Conservation (phyloP, 768 basidiomycete species). For the Mycena floridula region DNA sequence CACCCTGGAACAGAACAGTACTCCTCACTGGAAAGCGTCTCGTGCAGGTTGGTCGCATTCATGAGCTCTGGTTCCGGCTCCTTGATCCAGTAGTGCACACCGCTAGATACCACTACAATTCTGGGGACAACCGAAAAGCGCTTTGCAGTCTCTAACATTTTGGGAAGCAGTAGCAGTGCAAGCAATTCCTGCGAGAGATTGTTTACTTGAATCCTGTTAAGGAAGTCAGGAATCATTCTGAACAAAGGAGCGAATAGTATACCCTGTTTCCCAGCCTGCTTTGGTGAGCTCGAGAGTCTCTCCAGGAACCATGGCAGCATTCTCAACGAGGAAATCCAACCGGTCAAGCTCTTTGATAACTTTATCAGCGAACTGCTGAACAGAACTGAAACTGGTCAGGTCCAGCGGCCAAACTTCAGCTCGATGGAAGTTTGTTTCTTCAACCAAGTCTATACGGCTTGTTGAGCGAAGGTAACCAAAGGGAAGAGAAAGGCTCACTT, state of each 20-base stretch:
- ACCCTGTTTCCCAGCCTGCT: no score
- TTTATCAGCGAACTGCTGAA: conserved; percentile 21
- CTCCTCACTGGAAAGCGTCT: not conserved
- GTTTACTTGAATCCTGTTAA: conserved; percentile 1
- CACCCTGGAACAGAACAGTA: not conserved
- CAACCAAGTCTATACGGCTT: conserved; percentile 16
- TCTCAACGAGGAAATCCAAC: no score
- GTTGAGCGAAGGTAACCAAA: not conserved
- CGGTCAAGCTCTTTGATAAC: conserved; percentile 7
- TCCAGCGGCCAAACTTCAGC: conserved; percentile 25
- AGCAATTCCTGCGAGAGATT: not conserved
- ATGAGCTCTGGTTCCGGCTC: no score
- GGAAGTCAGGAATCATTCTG: no score
- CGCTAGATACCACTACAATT: not conserved
- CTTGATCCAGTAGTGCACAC: not conserved
- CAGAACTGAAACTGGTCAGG: conserved; percentile 20
- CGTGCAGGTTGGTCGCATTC: no score
- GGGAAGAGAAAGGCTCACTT: not conserved
- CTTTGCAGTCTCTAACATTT: not conserved
- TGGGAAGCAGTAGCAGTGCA: not conserved
- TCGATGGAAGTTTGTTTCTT: conserved; percentile 14
- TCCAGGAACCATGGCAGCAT: no score
- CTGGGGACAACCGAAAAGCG: not conserved
- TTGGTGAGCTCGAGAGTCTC: no score
- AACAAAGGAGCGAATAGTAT: no score